phyloP scores from a whole-genome alignment of 2,329 filamentous ascomycete species.

The Xylariaceae sp. region DNA sequence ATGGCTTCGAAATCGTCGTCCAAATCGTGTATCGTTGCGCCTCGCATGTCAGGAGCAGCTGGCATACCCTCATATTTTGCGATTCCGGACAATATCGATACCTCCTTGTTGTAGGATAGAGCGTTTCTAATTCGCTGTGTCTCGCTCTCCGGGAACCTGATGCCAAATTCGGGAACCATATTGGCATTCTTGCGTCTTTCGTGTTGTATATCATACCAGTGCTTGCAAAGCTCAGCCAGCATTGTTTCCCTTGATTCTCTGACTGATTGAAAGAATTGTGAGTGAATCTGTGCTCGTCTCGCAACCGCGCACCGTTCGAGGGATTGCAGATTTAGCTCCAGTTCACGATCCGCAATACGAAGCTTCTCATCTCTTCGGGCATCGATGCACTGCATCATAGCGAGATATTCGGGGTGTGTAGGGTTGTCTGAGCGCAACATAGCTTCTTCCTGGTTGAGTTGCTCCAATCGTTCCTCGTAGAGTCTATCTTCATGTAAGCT shows the following conservation, averaged over 20 bases:
- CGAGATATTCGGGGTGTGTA: constrained; percentile 88
- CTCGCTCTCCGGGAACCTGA: constrained; percentile 73
- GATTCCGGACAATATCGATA: constrained; percentile 83
- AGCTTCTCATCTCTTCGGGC: constrained; percentile 77
- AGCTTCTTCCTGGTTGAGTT: constrained; percentile 67
- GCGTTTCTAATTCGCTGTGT: constrained; percentile 79
- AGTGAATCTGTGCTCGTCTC: constrained; percentile 79
- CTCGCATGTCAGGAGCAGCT: constrained; percentile 78
- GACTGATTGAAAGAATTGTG: constrained; percentile 84
- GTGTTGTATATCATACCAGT: constrained; percentile 90
- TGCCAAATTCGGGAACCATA: constrained; percentile 74
- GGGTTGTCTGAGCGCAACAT: constrained; percentile 55
- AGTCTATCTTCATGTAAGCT: constrained; percentile 49
- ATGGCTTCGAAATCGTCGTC: constrained; percentile 88
- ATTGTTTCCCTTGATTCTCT: constrained; percentile 78
- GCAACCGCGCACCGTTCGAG: constrained; percentile 73
- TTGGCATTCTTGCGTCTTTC: constrained; percentile 77
- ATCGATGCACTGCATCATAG: constrained; percentile 84
- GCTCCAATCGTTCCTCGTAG: constrained; percentile 81
- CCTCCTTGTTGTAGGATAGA: constrained; percentile 89
- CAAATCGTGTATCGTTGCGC: constrained; percentile 67
- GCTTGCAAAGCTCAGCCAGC: constrained; percentile 75
- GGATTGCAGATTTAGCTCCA: constrained; percentile 68
- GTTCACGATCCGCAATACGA: constrained; percentile 67
- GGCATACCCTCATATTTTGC: constrained; percentile 97